A percentile compares a stretch with the other conserved stretches of the same genome.
These are phyloP conservation scores for Mortierella sp. DNA, from an alignment of 371 early-diverging fungal genomes.

Conservation along the genomic window DNA sequence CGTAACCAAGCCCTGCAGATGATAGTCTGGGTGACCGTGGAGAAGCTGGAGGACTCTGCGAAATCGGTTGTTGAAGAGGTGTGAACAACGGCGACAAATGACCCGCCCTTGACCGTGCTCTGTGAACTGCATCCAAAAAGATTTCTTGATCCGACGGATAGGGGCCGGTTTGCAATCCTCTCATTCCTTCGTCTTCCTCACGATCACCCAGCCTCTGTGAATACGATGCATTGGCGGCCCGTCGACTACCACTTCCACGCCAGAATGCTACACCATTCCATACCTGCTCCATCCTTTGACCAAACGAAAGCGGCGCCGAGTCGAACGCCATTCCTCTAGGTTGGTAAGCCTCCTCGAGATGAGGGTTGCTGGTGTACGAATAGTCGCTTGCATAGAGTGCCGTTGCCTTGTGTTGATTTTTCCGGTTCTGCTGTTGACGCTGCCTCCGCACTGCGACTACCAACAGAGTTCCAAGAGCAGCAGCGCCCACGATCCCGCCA, in stretches of 20 bases:
- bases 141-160: constrained; percentile 46
- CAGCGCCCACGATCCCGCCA: constrained; percentile 29
- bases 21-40: constrained; percentile 24
- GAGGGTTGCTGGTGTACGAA: constrained; percentile 12
- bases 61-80: constrained; percentile 40
- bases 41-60: constrained; percentile 27
- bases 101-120: constrained; percentile 46
- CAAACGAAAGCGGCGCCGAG: constrained; percentile 24
- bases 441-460: constrained; percentile 20
- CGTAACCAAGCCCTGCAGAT: constrained; percentile 14
- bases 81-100: constrained; percentile 35
- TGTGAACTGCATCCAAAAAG: constrained; percentile 52
- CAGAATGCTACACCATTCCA: constrained; percentile 34
- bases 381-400: constrained; percentile 30
- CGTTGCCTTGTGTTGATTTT: constrained; percentile 19
- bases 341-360: constrained; percentile 30
- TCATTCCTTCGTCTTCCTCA: constrained; percentile 31
- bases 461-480: constrained; percentile 18
- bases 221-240: constrained; percentile 25
- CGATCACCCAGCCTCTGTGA: constrained; percentile 35
- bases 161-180: constrained; percentile 16
- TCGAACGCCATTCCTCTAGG: constrained; percentile 44
- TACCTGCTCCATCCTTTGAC: constrained; percentile 30
- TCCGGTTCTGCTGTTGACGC: not conserved
- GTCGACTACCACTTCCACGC: constrained; percentile 6